A percentile compares a stretch with the other conserved stretches of the same genome.
phyloP scores from a whole-genome alignment of 208 protist species.

The Crithidia bombi region DNA sequence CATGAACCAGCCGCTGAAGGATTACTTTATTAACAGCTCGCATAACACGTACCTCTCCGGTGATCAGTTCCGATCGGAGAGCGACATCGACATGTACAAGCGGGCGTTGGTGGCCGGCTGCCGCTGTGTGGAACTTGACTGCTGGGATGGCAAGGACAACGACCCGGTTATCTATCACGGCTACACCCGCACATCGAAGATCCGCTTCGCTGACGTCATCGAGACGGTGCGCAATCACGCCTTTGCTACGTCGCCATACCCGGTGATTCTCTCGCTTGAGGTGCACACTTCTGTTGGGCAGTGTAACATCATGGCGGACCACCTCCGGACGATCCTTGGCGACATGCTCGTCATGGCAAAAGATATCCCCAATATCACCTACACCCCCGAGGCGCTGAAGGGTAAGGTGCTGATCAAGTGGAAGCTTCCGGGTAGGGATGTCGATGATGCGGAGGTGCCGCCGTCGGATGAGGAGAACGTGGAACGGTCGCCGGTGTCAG shows the following conservation, averaged over 20 bases:
- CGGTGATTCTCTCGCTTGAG: slow-evolving; percentile 86
- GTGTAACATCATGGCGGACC: slow-evolving; percentile 67
- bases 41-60: slow-evolving; percentile 97
- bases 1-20: slow-evolving; percentile 82
- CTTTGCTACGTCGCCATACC: slow-evolving; percentile 69
- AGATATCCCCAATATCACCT: slow-evolving; percentile 35
- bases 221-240: slow-evolving; percentile 61
- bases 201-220: slow-evolving; percentile 65
- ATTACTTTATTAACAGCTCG: slow-evolving; percentile 93
- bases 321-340: slow-evolving; percentile 59
- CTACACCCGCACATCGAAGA: slow-evolving; percentile 80
- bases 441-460: slow-evolving; percentile 32
- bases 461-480: slow-evolving; percentile 6
- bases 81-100: slow-evolving; percentile 68
- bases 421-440: slow-evolving; percentile 44
- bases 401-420: slow-evolving; percentile 72
- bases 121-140: slow-evolving; percentile 87
- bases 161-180: slow-evolving; percentile 87
- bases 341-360: slow-evolving; percentile 48
- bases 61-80: slow-evolving; percentile 84
- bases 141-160: slow-evolving; percentile 72
- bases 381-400: slow-evolving; percentile 58
- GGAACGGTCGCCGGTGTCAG: neutral
- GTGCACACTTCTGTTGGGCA: slow-evolving; percentile 70
- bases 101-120: slow-evolving; percentile 65